These are phyloP conservation scores for Aureobasidium musti DNA, from an alignment of 2,329 filamentous ascomycete species.

Conservation along the genomic window DNA sequence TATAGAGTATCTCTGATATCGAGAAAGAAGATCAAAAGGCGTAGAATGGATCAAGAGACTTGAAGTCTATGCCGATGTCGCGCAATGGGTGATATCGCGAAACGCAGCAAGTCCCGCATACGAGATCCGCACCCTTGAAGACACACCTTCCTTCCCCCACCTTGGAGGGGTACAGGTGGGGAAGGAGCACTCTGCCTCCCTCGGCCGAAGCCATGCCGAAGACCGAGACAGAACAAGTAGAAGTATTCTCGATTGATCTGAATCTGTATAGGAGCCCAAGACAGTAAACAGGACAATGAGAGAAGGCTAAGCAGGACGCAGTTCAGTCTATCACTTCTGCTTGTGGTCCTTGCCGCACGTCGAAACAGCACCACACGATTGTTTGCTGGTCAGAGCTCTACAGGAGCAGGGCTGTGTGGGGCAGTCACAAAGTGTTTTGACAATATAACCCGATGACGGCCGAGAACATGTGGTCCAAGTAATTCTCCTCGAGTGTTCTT, in stretches of 20 bases:
- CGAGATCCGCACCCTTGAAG: neutral
- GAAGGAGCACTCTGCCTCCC: neutral
- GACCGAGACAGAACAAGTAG: conserved; percentile 3
- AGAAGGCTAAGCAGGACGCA: neutral
- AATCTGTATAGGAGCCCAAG: neutral
- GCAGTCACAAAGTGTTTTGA: conserved; percentile 23
- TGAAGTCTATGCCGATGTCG: conserved; percentile 22
- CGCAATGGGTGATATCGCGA: neutral
- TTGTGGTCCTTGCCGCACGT: neutral
- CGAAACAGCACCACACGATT: conserved; percentile 17
- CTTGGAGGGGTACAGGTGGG: conserved; percentile 21
- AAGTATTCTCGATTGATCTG: neutral
- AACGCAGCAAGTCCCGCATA: conserved; percentile 18
- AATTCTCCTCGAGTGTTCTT: neutral
- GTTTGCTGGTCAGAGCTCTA: conserved; percentile 26
- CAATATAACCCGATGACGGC: conserved; percentile 22
- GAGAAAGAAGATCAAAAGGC: neutral
- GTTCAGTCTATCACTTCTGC: neutral
- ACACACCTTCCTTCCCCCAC: conserved; percentile 26
- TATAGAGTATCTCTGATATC: neutral
- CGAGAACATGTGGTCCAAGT: conserved; percentile 1
- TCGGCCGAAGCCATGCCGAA: conserved; percentile 18
- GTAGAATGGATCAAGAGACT: neutral
- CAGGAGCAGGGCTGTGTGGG: conserved; percentile 14
- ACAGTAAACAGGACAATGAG: neutral